Percentiles rank a stretch among this genome's conserved stretches.
These are phyloP conservation scores for Aureobasidium musti DNA, from an alignment of 2,329 filamentous ascomycete genomes.

Conservation along the genomic window DNA sequence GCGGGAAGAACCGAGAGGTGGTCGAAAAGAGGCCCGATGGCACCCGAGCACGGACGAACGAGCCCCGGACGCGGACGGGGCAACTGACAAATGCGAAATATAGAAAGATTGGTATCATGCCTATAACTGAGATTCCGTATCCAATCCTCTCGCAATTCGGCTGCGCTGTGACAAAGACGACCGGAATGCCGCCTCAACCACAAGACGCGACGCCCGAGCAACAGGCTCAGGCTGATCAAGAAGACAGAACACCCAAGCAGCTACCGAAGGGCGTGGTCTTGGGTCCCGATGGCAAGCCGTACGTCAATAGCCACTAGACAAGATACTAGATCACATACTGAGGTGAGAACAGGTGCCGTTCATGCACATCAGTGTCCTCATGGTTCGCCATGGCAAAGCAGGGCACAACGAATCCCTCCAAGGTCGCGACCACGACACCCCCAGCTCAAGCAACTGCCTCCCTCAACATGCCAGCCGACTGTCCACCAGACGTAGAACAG, in stretches of 20 bases:
- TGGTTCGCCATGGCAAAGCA: conserved; percentile 62
- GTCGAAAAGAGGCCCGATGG: conserved; percentile 7
- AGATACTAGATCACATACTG: conserved; percentile 11
- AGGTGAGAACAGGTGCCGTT: conserved; percentile 60
- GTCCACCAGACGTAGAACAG: conserved; percentile 66
- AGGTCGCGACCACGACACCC: conserved; percentile 42
- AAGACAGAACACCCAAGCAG: conserved; percentile 50
- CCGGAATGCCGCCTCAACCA: conserved; percentile 44
- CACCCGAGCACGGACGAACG: conserved; percentile 27
- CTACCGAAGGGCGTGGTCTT: conserved; percentile 72
- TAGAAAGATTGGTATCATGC: conserved; percentile 37
- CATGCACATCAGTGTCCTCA: conserved; percentile 63
- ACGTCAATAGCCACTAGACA: conserved; percentile 43
- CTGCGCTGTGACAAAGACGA: conserved; percentile 42
- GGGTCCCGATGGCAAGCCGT: conserved; percentile 84
- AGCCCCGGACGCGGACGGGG: conserved; percentile 13
- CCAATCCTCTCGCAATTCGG: conserved; percentile 46
- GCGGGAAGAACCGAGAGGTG: conserved; percentile 23
- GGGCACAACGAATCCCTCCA: conserved; percentile 41
- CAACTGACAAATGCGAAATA: conserved; percentile 30
- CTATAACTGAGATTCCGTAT: conserved; percentile 40
- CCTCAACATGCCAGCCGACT: conserved; percentile 31
- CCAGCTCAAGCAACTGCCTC: conserved; percentile 34
- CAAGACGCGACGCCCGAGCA: conserved; percentile 40
- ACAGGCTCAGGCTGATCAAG: conserved; percentile 33